Evolutionary conservation across 495 filamentous ascomycete species (phyloP).

Genomic region (Penicillium paxilli): DNA sequence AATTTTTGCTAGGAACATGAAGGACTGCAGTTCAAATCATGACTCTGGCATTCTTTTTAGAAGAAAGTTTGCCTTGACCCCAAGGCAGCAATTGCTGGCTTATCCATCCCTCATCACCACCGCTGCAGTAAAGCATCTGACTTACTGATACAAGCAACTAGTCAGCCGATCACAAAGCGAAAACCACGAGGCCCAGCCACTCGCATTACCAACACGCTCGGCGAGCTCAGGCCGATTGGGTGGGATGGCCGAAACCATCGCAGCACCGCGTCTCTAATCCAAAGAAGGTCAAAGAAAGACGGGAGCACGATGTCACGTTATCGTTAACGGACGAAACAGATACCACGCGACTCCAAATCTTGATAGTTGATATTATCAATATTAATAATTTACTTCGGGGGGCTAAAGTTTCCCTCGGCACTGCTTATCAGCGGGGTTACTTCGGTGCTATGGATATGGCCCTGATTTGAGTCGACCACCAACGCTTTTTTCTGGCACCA

Average conservation of each 20-base stretch:
- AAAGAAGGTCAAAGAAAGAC: neutral
- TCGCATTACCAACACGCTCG: too few relatives aligned
- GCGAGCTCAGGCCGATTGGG: neutral
- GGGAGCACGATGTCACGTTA: neutral
- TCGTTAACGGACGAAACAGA: neutral
- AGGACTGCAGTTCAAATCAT: too few relatives aligned
- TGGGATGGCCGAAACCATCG: neutral
- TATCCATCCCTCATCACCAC: too few relatives aligned
- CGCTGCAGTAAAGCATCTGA: neutral
- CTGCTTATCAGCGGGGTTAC: neutral
- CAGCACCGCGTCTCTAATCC: neutral
- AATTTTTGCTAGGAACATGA: too few relatives aligned
- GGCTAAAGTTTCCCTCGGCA: neutral
- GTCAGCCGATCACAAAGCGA: neutral
- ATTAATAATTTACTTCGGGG: neutral
- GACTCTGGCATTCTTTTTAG: too few relatives aligned
- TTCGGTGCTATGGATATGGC: neutral
- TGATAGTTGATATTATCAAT: neutral
- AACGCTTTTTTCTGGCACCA: too few relatives aligned
- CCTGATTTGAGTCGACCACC: neutral
- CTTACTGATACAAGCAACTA: neutral
- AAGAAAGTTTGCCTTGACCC: too few relatives aligned
- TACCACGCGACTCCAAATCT: neutral
- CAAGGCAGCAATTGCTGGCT: too few relatives aligned
- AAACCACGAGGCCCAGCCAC: neutral